Conservation (phyloP, 108 stramenopile genomes). For the Seminavis robusta region DNA sequence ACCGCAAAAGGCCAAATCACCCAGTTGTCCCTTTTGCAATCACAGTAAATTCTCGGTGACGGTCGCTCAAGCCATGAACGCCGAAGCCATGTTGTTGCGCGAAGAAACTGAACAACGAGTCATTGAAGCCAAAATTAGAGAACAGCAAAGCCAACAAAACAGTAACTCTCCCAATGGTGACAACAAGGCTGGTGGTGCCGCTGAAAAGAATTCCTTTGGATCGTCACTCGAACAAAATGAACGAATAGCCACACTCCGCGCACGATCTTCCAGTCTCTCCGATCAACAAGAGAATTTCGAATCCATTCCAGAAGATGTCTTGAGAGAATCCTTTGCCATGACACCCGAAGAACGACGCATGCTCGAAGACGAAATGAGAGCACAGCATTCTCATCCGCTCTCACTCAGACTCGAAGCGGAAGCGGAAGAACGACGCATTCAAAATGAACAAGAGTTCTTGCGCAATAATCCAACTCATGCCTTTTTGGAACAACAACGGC, state of each 20-base stretch:
- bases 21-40: slow-evolving; percentile 78
- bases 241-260: slow-evolving; percentile 37
- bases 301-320: slow-evolving; percentile 1
- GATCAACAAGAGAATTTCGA: slow-evolving; percentile 9
- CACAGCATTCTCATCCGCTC: slow-evolving; percentile 65
- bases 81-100: slow-evolving; percentile 30
- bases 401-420: slow-evolving; percentile 52
- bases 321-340: slow-evolving; percentile 43
- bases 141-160: not conserved
- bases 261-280: slow-evolving; percentile 40
- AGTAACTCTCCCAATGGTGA: not conserved
- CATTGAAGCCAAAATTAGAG: slow-evolving; percentile 46
- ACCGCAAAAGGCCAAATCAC: slow-evolving; percentile 52
- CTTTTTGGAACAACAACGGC: not conserved
- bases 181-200: slow-evolving; percentile 3
- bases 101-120: slow-evolving; percentile 47
- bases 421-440: slow-evolving; percentile 59
- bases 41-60: slow-evolving; percentile 34
- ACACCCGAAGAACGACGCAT: slow-evolving; percentile 60
- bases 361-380: slow-evolving; percentile 71
- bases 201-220: slow-evolving; percentile 41
- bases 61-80: slow-evolving; percentile 38
- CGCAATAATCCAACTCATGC: not conserved
- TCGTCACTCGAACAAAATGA: slow-evolving; percentile 62
- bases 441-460: slow-evolving; percentile 56